A percentile compares a stretch with the other conserved stretches of the same genome.
phyloP scores from a whole-genome alignment of 1,284 basidiomycete genomes.

The Leucoagaricus sp. region DNA sequence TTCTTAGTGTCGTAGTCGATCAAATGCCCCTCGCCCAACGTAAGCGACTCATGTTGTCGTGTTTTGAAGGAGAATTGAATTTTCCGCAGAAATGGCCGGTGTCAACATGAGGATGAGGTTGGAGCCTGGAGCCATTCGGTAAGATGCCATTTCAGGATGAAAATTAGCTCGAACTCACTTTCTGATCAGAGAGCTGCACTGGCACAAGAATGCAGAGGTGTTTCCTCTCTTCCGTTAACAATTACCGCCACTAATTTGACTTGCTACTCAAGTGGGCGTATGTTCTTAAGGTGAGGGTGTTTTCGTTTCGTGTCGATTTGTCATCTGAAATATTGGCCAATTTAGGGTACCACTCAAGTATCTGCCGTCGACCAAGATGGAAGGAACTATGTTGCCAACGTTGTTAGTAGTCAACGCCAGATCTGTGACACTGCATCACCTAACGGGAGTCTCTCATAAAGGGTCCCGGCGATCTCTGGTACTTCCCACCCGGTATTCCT shows the following conservation, averaged over 20 bases:
- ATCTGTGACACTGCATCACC: not conserved
- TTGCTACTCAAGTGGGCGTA: constrained; percentile 57
- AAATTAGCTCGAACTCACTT: not conserved
- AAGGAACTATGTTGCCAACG: constrained; percentile 60
- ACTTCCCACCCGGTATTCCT: constrained; percentile 68
- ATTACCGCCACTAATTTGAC: not conserved
- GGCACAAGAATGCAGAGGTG: constrained; percentile 72
- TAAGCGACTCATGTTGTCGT: constrained; percentile 27
- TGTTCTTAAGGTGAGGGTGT: constrained; percentile 50
- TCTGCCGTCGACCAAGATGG: constrained; percentile 63
- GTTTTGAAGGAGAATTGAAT: not conserved
- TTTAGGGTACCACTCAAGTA: constrained; percentile 66
- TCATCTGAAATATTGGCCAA: not conserved
- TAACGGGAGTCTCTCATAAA: constrained; percentile 22
- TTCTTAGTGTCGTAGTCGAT: constrained; percentile 36
- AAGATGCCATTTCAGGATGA: constrained; percentile 18
- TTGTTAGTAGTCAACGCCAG: constrained; percentile 39
- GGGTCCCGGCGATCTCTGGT: constrained; percentile 54
- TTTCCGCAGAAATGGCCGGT: constrained; percentile 54
- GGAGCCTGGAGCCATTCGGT: constrained; percentile 65
- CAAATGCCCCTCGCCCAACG: constrained; percentile 64
- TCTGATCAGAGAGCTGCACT: constrained; percentile 63
- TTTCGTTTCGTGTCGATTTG: not conserved
- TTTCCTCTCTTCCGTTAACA: not conserved
- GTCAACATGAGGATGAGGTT: constrained; percentile 77